Conservation (phyloP, 2,329 filamentous ascomycete species). For the Diplodia corticola region DNA sequence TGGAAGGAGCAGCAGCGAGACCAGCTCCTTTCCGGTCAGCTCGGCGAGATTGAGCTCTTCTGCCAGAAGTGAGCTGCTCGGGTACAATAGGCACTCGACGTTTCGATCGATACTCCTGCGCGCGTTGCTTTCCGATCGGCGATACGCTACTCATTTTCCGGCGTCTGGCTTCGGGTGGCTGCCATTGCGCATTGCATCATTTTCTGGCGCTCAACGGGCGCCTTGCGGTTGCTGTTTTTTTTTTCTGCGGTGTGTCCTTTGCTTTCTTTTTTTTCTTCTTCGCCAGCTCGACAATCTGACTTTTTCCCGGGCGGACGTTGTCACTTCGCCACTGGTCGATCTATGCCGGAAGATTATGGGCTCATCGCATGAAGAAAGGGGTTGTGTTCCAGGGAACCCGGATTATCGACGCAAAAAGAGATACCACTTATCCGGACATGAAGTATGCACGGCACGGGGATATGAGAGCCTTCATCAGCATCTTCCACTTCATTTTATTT, state of each 20-base stretch:
- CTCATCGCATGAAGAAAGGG: constrained; percentile 18
- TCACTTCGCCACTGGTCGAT: constrained; percentile 5
- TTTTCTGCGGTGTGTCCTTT: constrained; percentile 7
- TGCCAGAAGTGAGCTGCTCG: constrained; percentile 35
- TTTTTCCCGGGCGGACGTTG: constrained; percentile 15
- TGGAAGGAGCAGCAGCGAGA: constrained; percentile 77
- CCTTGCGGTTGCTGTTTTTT: constrained; percentile 7
- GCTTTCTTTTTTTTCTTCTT: constrained; percentile 11
- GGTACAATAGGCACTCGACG: constrained; percentile 7
- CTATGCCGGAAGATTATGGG: constrained; percentile 12
- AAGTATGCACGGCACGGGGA: constrained; percentile 18
- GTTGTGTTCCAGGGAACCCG: constrained; percentile 15
- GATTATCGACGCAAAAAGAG: constrained; percentile 19
- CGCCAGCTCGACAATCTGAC: constrained; percentile 11
- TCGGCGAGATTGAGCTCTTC: constrained; percentile 77
- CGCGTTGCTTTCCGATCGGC: constrained; percentile 1
- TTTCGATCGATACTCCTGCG: constrained; percentile 1
- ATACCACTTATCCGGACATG: constrained; percentile 21
- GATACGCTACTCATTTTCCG: not conserved
- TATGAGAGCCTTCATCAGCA: constrained; percentile 19
- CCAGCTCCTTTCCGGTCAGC: constrained; percentile 60
- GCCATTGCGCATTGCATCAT: constrained; percentile 11
- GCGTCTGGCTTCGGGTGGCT: constrained; percentile 10
- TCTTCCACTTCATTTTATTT: constrained; percentile 10
- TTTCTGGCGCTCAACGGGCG: constrained; percentile 10